Base-by-base conservation (phyloP, 208 protist genomes). In the Trypanosoma platydactyli region DNA sequence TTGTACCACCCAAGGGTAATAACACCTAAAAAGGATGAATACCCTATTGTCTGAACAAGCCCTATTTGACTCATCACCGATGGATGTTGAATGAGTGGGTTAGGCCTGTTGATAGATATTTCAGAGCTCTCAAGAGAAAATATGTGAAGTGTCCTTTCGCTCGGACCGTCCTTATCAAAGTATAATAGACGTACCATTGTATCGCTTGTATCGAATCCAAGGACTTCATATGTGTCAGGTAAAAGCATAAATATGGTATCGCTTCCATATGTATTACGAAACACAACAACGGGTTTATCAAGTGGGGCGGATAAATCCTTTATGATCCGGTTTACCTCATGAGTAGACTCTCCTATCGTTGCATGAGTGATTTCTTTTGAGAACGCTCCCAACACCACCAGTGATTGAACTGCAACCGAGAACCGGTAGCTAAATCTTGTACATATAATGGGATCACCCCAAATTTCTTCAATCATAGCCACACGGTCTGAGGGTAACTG, bases 1-100 rank as follows among this genome's bases (percentile, higher is more conserved):
- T 92, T 81, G 58, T 83, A 95, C 86, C 86, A 95, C 30, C 84
- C 89, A 50, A 90, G 79, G 11, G 79, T 80, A 33, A 95, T 79
- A 16, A 95, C 64, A 20, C 66, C 86, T 24, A 71, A 77, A 11
- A 64, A 76, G 15, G 44, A 57, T 5, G 67, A 52, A 22, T 68
- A 49, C 42, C 64, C 77, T 24, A 88, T 50, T 6, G 83, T 55
- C 5, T 52, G 64, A 18, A 95, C 54, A 27, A 93, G 65, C 12
- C 77, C 68, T 46, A 78, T 75, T 71, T 93, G 84, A n/a, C 73
- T 76, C 68, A 91, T 76, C 50, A 83, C 74, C 20, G 71, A 88
- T 16, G 72, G 51, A 75, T 95, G 84, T 22, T 78, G 80, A 18
- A 84, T 72, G 11, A 92, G 53, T 7, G 61, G 70, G 44, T 85